These are phyloP conservation scores for Tricholoma matsutake DNA, from an alignment of 768 basidiomycete genomes.

Conservation along the genomic window DNA sequence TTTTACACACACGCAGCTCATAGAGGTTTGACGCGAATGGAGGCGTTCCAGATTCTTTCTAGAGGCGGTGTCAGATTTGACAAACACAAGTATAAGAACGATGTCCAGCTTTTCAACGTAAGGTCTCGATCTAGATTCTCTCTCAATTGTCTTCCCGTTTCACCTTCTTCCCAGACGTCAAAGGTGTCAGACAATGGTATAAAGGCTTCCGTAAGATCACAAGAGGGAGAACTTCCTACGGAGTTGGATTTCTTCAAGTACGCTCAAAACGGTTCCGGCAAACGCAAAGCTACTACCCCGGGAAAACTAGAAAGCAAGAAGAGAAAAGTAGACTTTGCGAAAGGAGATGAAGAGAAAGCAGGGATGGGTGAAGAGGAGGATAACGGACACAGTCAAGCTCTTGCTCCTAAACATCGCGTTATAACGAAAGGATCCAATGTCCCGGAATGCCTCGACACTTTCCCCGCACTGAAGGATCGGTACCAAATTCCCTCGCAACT, in stretches of 20 bases:
- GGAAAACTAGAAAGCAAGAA: slow-evolving; percentile 29
- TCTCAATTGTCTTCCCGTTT: not conserved
- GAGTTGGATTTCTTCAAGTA: slow-evolving; percentile 95
- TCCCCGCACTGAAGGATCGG: slow-evolving; percentile 55
- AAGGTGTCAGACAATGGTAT: slow-evolving; percentile 7
- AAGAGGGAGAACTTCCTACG: slow-evolving; percentile 52
- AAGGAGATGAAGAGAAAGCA: slow-evolving; percentile 25
- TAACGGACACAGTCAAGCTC: slow-evolving; percentile 11
- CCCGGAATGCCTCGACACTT: slow-evolving; percentile 55
- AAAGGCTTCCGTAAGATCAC: slow-evolving; percentile 20
- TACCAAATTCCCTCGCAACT: slow-evolving; percentile 60
- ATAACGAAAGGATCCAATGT: slow-evolving; percentile 70
- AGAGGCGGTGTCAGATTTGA: slow-evolving; percentile 82
- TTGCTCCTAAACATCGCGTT: slow-evolving; percentile 57
- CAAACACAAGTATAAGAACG: slow-evolving; percentile 67
- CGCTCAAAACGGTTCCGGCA: slow-evolving; percentile 51
- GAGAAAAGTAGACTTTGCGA: slow-evolving; percentile 30
- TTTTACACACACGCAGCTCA: no score
- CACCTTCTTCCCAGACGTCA: slow-evolving; percentile 14
- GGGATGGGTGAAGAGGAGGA: slow-evolving; percentile 19
- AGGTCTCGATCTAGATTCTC: slow-evolving; percentile 13
- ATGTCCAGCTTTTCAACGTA: slow-evolving; percentile 72
- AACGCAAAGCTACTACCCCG: slow-evolving; percentile 42
- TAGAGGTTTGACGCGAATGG: slow-evolving; percentile 47
- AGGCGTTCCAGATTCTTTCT: slow-evolving; percentile 87